phyloP scores from a whole-genome alignment of 345 rosid species.

The Salix koriyanagi region DNA sequence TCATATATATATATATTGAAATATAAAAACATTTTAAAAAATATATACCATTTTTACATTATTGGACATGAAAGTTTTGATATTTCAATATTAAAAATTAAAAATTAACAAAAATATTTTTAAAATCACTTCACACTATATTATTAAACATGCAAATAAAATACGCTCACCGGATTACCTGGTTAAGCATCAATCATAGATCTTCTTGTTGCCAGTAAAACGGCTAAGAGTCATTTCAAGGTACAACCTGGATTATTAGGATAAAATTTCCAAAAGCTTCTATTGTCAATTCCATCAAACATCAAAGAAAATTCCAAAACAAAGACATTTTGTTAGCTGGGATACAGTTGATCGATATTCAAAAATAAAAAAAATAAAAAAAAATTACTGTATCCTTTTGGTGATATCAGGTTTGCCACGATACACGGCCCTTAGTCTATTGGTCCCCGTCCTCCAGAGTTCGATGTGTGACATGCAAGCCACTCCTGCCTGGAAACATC shows the following conservation, averaged over 20 bases:
- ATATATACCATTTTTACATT: too few species aligned
- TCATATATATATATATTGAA: neutral
- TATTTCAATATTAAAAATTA: too few species aligned
- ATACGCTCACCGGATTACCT: too few species aligned
- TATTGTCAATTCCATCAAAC: neutral
- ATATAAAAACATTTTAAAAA: too few species aligned
- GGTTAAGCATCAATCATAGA: neutral
- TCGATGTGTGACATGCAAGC: neutral
- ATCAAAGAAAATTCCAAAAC: neutral
- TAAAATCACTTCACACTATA: too few species aligned
- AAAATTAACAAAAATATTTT: too few species aligned
- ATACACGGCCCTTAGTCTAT: neutral
- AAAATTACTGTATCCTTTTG: neutral
- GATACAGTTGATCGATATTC: neutral
- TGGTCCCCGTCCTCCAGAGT: neutral
- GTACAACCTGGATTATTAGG: conserved; percentile 7
- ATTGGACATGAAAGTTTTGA: too few species aligned
- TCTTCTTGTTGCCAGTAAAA: neutral
- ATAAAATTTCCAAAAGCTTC: neutral
- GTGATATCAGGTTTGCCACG: neutral
- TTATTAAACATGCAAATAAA: too few species aligned
- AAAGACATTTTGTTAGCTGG: neutral
- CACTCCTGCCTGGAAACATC: neutral
- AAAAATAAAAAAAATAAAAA: neutral
- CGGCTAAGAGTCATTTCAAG: neutral